Conservation (phyloP, 2,329 filamentous ascomycete genomes). For the Aspergillus sp. region DNA sequence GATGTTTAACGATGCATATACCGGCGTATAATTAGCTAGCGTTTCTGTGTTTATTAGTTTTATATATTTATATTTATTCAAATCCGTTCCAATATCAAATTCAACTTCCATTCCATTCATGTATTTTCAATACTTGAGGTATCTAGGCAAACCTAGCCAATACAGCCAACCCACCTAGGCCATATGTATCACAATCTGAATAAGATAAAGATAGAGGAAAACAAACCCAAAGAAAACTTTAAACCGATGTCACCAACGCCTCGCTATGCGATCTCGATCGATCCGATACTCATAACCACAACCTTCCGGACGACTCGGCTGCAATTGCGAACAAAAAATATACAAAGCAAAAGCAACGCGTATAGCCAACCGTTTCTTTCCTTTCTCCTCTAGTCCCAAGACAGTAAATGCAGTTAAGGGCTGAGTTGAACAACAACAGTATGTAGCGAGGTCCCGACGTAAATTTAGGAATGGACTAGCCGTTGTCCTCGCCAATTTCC, state of each 20-base stretch:
- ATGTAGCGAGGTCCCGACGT: background rate
- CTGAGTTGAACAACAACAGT: too few species aligned
- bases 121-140: background rate
- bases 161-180: background rate
- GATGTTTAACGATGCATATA: background rate
- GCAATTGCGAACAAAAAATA: slow-evolving; percentile 1
- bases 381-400: background rate
- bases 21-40: too few species aligned
- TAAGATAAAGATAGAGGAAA: background rate
- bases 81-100: background rate
- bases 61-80: too few species aligned
- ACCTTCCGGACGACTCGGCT: background rate
- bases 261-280: slow-evolving; percentile 2
- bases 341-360: background rate
- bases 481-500: slow-evolving; percentile 34
- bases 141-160: background rate
- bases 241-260: slow-evolving; percentile 1
- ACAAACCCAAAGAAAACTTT: background rate
- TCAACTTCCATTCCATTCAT: background rate
- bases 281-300: background rate
- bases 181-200: background rate
- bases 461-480: slow-evolving; percentile 15
- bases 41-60: too few species aligned
- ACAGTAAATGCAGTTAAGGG: background rate
- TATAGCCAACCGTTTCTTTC: background rate